phyloP scores from a whole-genome alignment of 495 filamentous ascomycete genomes.

The Hapsidospora chrysogenum region DNA sequence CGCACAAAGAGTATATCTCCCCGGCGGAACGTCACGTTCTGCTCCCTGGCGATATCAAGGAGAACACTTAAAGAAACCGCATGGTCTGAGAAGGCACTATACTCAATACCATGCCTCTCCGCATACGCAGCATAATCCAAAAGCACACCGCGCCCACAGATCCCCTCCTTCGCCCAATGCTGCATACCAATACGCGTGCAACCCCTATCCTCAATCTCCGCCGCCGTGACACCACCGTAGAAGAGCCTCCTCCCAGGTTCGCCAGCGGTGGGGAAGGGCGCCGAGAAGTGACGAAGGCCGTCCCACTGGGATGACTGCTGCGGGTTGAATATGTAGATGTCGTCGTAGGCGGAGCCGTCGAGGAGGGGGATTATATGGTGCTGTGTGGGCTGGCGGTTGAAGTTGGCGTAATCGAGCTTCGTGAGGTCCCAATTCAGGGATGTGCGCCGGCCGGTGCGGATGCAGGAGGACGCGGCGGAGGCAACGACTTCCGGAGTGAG shows the following conservation, averaged over 20 bases:
- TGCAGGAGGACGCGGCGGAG: conserved; percentile 26
- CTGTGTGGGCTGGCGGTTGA: conserved; percentile 22
- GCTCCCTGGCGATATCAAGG: conserved; percentile 11
- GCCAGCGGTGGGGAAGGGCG: too few species aligned
- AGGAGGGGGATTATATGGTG: conserved; percentile 25
- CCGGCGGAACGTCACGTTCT: conserved; percentile 16
- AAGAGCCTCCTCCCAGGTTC: conserved; percentile 17
- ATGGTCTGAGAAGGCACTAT: conserved; percentile 4
- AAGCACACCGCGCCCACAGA: too few species aligned
- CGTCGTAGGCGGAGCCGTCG: too few species aligned
- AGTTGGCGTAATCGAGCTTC: conserved; percentile 29
- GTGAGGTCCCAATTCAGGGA: conserved; percentile 35
- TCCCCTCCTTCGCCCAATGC: too few species aligned
- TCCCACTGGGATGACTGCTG: too few species aligned
- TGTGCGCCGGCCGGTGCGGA: conserved; percentile 29
- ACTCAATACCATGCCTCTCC: conserved; percentile 6
- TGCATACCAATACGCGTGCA: too few species aligned
- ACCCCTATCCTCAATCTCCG: too few species aligned
- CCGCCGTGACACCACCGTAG: too few species aligned
- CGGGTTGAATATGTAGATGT: too few species aligned
- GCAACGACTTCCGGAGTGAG: conserved; percentile 32
- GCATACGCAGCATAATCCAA: conserved; percentile 12
- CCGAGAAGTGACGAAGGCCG: too few species aligned
- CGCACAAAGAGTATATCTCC: conserved; percentile 39
- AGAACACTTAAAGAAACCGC: conserved; percentile 2